Evolutionary conservation across 2,329 filamentous ascomycete genomes (phyloP), one percentile per base, ranked within the genome.

Genomic region (Camillea tinctor): DNA sequence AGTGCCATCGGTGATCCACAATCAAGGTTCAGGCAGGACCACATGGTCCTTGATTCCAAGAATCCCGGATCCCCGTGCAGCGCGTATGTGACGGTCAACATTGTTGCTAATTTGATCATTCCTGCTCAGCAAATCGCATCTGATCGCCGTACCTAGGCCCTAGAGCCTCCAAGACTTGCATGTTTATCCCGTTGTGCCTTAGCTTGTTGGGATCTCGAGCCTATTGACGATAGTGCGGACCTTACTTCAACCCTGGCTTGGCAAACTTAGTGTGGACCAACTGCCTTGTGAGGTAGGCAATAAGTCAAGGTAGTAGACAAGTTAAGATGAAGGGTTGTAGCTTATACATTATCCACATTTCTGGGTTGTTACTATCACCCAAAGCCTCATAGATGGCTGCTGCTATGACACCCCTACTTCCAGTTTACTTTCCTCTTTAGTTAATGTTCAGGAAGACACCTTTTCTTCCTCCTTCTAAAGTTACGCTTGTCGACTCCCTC

Each of bases 291-390:
- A 44, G 36, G 36, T 44, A 44, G 36, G 36, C 36, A 44, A 44
- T 44, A n/a, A n/a, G 36, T 44, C 26, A 30, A 44, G 36, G 36
- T n/a, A 44, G 17, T 44, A n/a, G 36, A 4, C 36, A 23, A 17
- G 8, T 19, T 36, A 26, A 20, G 52, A 36, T 36, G 52, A 17
- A 17, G 51, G 13, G 24, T 30, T 24, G 26, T 24, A 36, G n/a
- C 52, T 54, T 21, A 24, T 26, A 40, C 23, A 36, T 7, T 54
- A 36, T 54, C 52, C 52, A 54, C 52, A 54, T 36, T 54, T 54
- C 26, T 54, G 52, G 52, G 24, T 40, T 54, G 26, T 13, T 15
- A 54, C 52, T 26, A 9, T 19, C 36, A n/a, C n/a, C n/a, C n/a
- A n/a, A n/a, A n/a, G n/a, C n/a, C n/a, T n/a, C n/a, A n/a, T n/a